Evolutionary conservation across 2,329 filamentous ascomycete genomes (phyloP).

Genomic region (Rutstroemia sp.): DNA sequence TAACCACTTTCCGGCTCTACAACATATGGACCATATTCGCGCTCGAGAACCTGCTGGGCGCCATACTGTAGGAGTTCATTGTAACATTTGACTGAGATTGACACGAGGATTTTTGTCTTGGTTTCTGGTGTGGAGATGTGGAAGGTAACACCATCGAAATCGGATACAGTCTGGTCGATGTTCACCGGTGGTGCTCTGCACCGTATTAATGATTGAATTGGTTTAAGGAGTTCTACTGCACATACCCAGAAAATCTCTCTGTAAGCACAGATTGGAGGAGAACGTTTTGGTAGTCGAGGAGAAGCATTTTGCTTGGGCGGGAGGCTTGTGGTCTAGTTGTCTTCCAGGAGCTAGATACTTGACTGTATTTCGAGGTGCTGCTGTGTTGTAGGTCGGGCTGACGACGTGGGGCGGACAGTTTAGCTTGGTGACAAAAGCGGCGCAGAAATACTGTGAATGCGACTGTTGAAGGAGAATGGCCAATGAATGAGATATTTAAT

Average conservation of each 20-base stretch:
- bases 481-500: too few species aligned
- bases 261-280: slow-evolving; percentile 93
- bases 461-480: background rate
- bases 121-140: slow-evolving; percentile 94
- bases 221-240: background rate
- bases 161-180: slow-evolving; percentile 97
- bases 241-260: slow-evolving; percentile 63
- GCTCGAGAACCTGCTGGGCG: slow-evolving; percentile 80
- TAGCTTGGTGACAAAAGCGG: slow-evolving; percentile 5
- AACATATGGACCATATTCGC: slow-evolving; percentile 92
- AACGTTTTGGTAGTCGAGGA: slow-evolving; percentile 98
- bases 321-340: background rate
- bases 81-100: slow-evolving; percentile 92
- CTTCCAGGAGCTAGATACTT: background rate
- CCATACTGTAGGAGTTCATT: slow-evolving; percentile 88
- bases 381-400: slow-evolving; percentile 7
- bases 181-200: slow-evolving; percentile 71
- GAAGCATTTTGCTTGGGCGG: slow-evolving; percentile 60
- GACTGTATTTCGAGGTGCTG: slow-evolving; percentile 2
- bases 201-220: slow-evolving; percentile 20
- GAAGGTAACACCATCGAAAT: slow-evolving; percentile 98
- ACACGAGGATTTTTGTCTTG: slow-evolving; percentile 91
- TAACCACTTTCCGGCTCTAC: slow-evolving; percentile 82
- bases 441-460: background rate
- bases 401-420: slow-evolving; percentile 9